These are phyloP conservation scores for Talaromyces wortmannii DNA, from an alignment of 495 filamentous ascomycete genomes.

Conservation along the genomic window DNA sequence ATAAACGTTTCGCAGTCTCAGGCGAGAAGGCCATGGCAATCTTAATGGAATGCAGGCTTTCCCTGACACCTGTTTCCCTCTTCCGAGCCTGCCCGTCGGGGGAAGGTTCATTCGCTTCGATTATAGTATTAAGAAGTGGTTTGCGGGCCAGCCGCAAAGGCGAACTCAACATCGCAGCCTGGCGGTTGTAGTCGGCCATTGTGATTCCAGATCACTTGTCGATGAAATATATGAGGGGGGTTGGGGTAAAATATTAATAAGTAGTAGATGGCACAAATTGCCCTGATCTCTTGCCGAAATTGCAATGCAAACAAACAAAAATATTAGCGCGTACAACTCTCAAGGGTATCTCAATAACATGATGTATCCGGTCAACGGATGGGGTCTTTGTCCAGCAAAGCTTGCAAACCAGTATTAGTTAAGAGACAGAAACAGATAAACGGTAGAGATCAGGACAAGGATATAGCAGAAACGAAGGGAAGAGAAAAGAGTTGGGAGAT, in stretches of 20 bases:
- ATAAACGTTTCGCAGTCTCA: not conserved
- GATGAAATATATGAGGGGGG: not conserved
- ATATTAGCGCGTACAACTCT: constrained; percentile 12
- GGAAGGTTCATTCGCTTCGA: constrained; percentile 44
- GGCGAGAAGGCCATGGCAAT: constrained; percentile 5
- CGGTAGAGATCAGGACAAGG: constrained; percentile 8
- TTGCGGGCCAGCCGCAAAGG: constrained; percentile 67
- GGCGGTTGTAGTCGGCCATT: constrained; percentile 56
- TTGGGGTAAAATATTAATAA: constrained; percentile 6
- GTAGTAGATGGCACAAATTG: constrained; percentile 9
- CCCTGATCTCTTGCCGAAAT: not conserved
- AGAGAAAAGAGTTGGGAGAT: constrained; percentile 9
- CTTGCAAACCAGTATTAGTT: constrained; percentile 3
- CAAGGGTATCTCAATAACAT: constrained; percentile 28
- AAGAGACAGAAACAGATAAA: constrained; percentile 3
- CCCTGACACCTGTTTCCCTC: constrained; percentile 4
- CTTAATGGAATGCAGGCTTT: constrained; percentile 19
- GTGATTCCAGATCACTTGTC: constrained; percentile 11
- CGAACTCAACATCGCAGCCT: constrained; percentile 42
- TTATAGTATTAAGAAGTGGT: constrained; percentile 77
- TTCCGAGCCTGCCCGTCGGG: constrained; percentile 5
- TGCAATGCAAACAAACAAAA: not conserved
- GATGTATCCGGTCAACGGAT: constrained; percentile 38
- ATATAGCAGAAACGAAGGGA: constrained; percentile 10
- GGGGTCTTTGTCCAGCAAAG: constrained; percentile 32